Conservation (phyloP, 768 basidiomycete genomes). For the Hirschioporus abietinus region DNA sequence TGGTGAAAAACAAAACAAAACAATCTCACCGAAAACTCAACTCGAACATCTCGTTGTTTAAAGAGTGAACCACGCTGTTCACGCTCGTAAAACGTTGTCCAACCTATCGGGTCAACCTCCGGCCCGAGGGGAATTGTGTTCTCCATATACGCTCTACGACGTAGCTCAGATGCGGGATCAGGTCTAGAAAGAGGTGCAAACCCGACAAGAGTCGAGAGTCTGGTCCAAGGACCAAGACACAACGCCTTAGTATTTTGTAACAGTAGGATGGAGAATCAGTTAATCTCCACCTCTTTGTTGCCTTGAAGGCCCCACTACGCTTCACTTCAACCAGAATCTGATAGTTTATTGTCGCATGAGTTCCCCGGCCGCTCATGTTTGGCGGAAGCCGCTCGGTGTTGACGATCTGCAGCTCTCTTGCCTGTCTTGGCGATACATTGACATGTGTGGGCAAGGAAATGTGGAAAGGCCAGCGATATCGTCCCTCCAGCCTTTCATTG, state of each 20-base stretch:
- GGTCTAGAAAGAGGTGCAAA: constrained; percentile 17
- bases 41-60: not conserved
- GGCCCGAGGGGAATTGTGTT: constrained; percentile 6
- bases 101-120: constrained; percentile 14
- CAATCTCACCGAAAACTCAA: not conserved
- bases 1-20: not conserved
- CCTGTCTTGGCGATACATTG: constrained; percentile 29
- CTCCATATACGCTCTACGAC: constrained; percentile 14
- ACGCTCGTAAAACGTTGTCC: constrained; percentile 8
- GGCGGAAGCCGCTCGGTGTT: constrained; percentile 40
- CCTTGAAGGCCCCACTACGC: constrained; percentile 37
- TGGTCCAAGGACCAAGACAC: not conserved
- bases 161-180: constrained; percentile 14
- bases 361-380: constrained; percentile 49
- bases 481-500: constrained; percentile 36
- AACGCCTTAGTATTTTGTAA: not conserved
- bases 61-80: not conserved
- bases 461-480: constrained; percentile 42
- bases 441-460: constrained; percentile 41
- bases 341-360: constrained; percentile 55
- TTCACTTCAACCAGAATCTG: constrained; percentile 44
- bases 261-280: not conserved
- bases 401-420: constrained; percentile 13
- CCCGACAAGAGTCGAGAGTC: constrained; percentile 12
- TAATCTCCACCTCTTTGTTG: constrained; percentile 39